phyloP scores from a whole-genome alignment of 306 rosid genomes.

The Astragalus membranaceus region DNA sequence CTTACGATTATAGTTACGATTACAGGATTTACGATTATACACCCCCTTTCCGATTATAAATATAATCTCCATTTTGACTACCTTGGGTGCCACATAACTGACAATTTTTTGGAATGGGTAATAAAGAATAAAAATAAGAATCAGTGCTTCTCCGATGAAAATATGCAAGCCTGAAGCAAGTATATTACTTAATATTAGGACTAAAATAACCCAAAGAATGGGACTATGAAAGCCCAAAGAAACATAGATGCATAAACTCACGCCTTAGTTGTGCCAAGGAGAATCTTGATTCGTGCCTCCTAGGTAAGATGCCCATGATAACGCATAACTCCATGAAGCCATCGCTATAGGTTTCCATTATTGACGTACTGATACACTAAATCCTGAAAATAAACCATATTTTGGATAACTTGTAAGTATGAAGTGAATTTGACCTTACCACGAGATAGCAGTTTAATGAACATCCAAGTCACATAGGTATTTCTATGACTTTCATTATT shows the following conservation, averaged over 20 bases:
- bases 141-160: conserved; percentile 17
- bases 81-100: conserved; percentile 83
- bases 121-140: neutral
- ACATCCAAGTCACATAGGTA: neutral
- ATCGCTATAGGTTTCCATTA: conserved; percentile 83
- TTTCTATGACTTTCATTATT: neutral
- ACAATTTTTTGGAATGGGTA: neutral
- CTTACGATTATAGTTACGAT: too few relatives aligned
- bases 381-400: conserved; percentile 38
- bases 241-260: conserved; percentile 25
- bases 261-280: conserved; percentile 86
- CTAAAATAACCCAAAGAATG: neutral
- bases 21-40: too few relatives aligned
- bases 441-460: neutral
- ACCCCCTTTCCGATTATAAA: too few relatives aligned
- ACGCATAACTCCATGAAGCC: conserved; percentile 91
- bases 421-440: neutral
- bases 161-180: conserved; percentile 59
- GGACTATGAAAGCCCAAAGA: neutral
- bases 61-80: too few relatives aligned
- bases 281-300: conserved; percentile 76
- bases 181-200: conserved; percentile 14
- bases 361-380: conserved; percentile 71
- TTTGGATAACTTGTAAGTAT: neutral
- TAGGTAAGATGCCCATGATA: conserved; percentile 78